These are phyloP conservation scores for Saprolegnia parasitica DNA, from an alignment of 352 stramenopile species.

Conservation along the genomic window DNA sequence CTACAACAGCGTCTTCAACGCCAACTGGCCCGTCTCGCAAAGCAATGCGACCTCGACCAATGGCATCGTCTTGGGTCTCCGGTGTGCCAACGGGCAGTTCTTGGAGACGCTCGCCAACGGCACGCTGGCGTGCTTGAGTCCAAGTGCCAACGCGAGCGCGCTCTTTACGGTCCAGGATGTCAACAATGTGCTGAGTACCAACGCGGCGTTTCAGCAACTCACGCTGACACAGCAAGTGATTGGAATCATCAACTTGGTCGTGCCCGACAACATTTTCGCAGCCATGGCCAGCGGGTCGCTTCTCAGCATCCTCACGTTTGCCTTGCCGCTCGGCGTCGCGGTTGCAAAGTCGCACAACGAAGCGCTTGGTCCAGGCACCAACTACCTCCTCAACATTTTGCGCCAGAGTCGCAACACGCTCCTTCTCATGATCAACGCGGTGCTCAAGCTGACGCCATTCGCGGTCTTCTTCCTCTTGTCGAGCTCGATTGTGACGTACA, in stretches of 20 bases:
- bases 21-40: no score
- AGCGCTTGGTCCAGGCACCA: background rate
- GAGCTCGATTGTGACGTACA: no score
- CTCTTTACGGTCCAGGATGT: background rate
- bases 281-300: no score
- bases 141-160: background rate
- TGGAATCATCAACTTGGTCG: no score
- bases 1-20: slow-evolving; percentile 37
- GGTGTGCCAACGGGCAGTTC: slow-evolving; percentile 49
- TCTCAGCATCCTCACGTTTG: no score
- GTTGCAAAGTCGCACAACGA: background rate
- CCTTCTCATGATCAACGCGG: slow-evolving; percentile 38
- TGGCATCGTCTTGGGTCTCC: slow-evolving; percentile 23
- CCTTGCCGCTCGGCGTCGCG: background rate
- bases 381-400: slow-evolving; percentile 32
- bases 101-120: slow-evolving; percentile 37
- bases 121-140: slow-evolving; percentile 38
- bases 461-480: slow-evolving; percentile 30
- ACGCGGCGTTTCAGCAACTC: slow-evolving; percentile 37
- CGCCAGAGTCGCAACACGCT: slow-evolving; percentile 37
- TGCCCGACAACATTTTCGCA: no score
- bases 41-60: background rate
- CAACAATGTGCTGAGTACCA: slow-evolving; percentile 39
- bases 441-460: slow-evolving; percentile 42
- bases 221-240: slow-evolving; percentile 52